Evolutionary conservation across 2,329 filamentous ascomycete species (phyloP), one percentile per base, ranked within the genome.

Genomic region (Fusarium illudens): DNA sequence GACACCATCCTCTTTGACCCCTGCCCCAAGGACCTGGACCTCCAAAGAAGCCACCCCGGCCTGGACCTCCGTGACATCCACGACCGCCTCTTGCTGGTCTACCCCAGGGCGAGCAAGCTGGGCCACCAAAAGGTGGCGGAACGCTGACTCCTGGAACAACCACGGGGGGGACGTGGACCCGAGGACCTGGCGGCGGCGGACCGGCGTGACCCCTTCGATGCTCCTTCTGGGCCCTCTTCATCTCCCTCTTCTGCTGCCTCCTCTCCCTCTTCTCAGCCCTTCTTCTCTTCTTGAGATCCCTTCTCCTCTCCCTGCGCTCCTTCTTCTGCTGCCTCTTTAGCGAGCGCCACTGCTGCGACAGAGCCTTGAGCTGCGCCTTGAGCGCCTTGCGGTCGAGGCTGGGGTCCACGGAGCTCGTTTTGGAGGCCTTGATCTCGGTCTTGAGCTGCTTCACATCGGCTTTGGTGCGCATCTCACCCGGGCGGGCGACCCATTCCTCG

Each of bases 381-480:
- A 87, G 74, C 3, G 73, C 77, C 27, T 75, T 75, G 6, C 79
- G 70, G 25, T 79, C 71, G 3, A 71, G 8, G 0, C 27, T 60
- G 9, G 34, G 63, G 34, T 29, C 37, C 27, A 20, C 2, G 25
- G 37, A 8, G 25, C 58, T 29, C 62, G 71, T 60, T 13, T 77
- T 80, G 13, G 77, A 79, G 2, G 76, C 74, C 56, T 83, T 83
- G 58, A 88, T 80, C 25, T 84, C 78, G 12, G 79, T 71, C 32
- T 76, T 79, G 4, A 84, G 75, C 25, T 77, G 69, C 42, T 78
- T 76, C 3, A 88, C 74, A 25, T 80, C 79, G 6, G 79, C 77
- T 62, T 77, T 83, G 9, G 82, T 86, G 64, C 85, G 81, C 6
- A 81, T 79, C 52, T 84, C 78, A 0, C 86, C 81, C 0, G 86